Base-by-base conservation (phyloP, 2,329 filamentous ascomycete genomes). In the Reticulascus tulasneorum region DNA sequence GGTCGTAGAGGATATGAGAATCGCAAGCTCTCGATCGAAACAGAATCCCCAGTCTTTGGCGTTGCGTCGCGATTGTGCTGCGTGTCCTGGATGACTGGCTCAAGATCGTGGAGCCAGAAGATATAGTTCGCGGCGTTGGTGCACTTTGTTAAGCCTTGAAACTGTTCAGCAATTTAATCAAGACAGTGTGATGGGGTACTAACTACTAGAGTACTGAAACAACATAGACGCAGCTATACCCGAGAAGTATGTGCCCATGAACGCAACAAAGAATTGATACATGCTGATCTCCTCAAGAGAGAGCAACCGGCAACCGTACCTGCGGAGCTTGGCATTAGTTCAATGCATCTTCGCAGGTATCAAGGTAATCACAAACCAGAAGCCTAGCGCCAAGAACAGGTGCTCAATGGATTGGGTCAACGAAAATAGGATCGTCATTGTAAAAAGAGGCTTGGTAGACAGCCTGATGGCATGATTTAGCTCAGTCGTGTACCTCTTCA, bases 1-100 rank as follows among this genome's bases (percentile, higher is more conserved):
- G 64, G 59, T 17, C 67, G 55, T 34, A 65, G 49, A 4, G 81
- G 79, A 44, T 86, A 86, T 3, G 76, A 67, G 52, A 86, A 86
- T 16, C 68, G 61, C n/a, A 84, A 66, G 21, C 74, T 56, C 7
- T 67, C 62, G 40, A 83, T 68, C 11, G 66, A 60, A 3, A 82
- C 62, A 0, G 60, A 58, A 32, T 42, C 42, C 22, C 54, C 57
- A 2, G 53, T 46, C 12, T 53, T 54, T 2, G 67, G 67, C 0
- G 54, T 57, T 1, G 53, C 56, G 20, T 59, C 47, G 9, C 47
- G 45, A 47, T 71, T 71, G 21, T 63, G 50, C 2, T 53, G 47
- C 1, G 61, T 72, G 40, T 68, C 66, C 16, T 53, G 55, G 18
- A 70, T 65, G 4, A 48, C 63, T 1, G 62, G 58, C 38, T 69